These are phyloP conservation scores for Ascochyta fabae DNA, from an alignment of 2,329 filamentous ascomycete species.

Conservation along the genomic window DNA sequence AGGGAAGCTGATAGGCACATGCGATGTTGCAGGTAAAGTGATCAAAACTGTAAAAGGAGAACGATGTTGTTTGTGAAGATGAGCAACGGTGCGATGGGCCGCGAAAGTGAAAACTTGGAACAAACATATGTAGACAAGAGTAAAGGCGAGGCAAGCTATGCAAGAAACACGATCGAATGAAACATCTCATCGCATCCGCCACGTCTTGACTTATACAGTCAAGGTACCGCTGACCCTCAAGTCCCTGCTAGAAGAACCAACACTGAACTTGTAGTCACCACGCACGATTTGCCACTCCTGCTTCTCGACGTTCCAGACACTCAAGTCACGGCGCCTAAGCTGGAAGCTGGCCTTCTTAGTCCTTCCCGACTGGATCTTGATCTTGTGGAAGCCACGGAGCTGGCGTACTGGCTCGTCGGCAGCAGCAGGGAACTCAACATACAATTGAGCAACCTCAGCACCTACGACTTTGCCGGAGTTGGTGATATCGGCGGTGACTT, in stretches of 20 bases:
- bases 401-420: constrained; percentile 43
- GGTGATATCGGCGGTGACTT: constrained; percentile 43
- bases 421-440: constrained; percentile 44
- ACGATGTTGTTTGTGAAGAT: background rate
- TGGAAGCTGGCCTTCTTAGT: constrained; percentile 43
- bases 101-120: background rate
- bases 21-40: background rate
- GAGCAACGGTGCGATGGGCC: background rate
- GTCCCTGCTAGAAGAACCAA: constrained; percentile 48
- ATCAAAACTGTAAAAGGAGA: background rate
- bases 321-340: constrained; percentile 46
- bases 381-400: constrained; percentile 47
- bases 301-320: constrained; percentile 44
- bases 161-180: background rate
- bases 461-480: constrained; percentile 46
- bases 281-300: constrained; percentile 45
- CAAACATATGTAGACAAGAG: background rate
- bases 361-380: constrained; percentile 39
- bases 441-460: constrained; percentile 50
- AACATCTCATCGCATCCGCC: background rate
- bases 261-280: constrained; percentile 42
- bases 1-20: background rate
- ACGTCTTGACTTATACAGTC: constrained; percentile 27
- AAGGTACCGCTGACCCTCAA: constrained; percentile 44
- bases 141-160: background rate